These are phyloP conservation scores for Polygonum maritimum DNA, from an alignment of 148 eudicot genomes.

Conservation along the genomic window DNA sequence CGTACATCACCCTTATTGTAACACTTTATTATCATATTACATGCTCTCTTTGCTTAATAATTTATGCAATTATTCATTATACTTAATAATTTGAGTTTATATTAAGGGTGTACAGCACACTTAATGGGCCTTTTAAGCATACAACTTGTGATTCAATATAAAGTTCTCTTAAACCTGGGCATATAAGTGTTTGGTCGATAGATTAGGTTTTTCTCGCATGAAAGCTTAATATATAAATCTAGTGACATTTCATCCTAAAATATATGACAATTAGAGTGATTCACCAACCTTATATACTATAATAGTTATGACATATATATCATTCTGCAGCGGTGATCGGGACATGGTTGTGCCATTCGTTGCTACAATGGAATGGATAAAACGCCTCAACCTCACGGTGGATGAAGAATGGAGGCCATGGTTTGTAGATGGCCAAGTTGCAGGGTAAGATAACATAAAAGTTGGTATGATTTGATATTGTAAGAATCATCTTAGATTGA, in stretches of 20 bases:
- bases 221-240: too few relatives aligned
- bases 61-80: too few relatives aligned
- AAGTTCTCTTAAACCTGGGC: not conserved
- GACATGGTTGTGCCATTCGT: slow-evolving; percentile 39
- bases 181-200: too few relatives aligned
- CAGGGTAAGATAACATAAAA: slow-evolving; percentile 22
- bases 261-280: too few relatives aligned
- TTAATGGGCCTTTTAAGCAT: too few relatives aligned
- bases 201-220: too few relatives aligned
- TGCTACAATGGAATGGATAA: slow-evolving; percentile 33
- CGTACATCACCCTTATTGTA: not conserved
- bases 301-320: not conserved
- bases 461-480: not conserved
- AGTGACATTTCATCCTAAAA: too few relatives aligned
- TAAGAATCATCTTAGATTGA: not conserved
- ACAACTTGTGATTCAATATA: too few relatives aligned
- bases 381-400: slow-evolving; percentile 23
- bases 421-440: slow-evolving; percentile 40
- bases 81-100: too few relatives aligned
- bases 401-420: slow-evolving; percentile 35
- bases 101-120: too few relatives aligned
- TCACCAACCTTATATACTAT: too few relatives aligned
- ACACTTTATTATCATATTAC: too few relatives aligned
- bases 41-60: not conserved
- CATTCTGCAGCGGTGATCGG: slow-evolving; percentile 27